Evolutionary conservation across 1,284 basidiomycete genomes (phyloP).

Genomic region (Ganoderma lingzhi): DNA sequence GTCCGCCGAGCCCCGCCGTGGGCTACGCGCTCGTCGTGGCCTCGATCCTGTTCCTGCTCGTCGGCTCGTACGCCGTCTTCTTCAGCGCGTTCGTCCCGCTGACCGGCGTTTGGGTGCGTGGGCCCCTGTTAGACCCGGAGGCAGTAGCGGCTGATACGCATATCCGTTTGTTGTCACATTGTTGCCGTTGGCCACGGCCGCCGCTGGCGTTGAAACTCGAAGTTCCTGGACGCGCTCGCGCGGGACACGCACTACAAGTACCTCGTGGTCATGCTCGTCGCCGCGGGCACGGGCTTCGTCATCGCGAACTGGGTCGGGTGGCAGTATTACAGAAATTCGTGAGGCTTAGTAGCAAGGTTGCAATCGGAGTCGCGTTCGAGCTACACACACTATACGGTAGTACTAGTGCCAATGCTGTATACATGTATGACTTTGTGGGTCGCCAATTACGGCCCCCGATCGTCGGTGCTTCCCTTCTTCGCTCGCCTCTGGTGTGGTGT

Average conservation of each 20-base stretch:
- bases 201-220: constrained; percentile 13
- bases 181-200: background rate
- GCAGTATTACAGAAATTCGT: constrained; percentile 93
- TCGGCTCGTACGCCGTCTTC: constrained; percentile 70
- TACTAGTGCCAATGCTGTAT: no score
- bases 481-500: background rate
- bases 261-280: constrained; percentile 80
- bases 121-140: background rate
- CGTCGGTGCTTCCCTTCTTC: constrained; percentile 7
- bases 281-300: constrained; percentile 85
- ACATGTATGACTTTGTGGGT: background rate
- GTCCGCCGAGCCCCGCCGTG: constrained; percentile 36
- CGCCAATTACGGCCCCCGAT: background rate
- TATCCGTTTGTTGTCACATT: background rate
- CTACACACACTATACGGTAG: background rate
- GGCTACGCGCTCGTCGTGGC: constrained; percentile 60
- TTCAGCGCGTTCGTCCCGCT: constrained; percentile 69
- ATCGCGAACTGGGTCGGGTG: constrained; percentile 98
- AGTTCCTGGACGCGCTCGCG: constrained; percentile 71
- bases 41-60: constrained; percentile 60
- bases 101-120: constrained; percentile 58
- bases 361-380: background rate
- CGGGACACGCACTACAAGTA: constrained; percentile 91
- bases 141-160: constrained; percentile 2
- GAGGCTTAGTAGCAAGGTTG: constrained; percentile 28